Evolutionary conservation across 2,329 filamentous ascomycete genomes (phyloP), one percentile per base, ranked within the genome.

Genomic region (Epichloe typhina): DNA sequence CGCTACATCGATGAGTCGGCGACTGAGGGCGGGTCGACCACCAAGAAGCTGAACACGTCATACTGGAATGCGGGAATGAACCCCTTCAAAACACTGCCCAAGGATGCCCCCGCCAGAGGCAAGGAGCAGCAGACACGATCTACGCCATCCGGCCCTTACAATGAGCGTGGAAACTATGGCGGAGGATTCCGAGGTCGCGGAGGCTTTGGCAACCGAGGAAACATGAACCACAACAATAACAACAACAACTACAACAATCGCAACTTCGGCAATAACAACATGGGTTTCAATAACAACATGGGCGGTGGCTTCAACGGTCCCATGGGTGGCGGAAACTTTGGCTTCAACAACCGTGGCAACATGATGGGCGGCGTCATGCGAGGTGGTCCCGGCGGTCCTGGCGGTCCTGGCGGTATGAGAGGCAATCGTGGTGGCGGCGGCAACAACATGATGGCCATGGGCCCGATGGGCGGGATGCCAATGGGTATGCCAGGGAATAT

Each of bases 81-180:
- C 64, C 89, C 90, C 0, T 97, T 95, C 77, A 84, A 86, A 57
- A 96, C 89, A 0, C 71, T 94, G 4, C 90, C 89, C 17, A 95
- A 95, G 70, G 90, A 95, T 64, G 84, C 85, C 0, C 88, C 87
- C 0, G 57, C 66, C 3, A 23, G 48, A 36, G 83, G 76, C 38
- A 83, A 88, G 62, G 79, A 83, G 42, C 71, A 83, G 41, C 71
- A 73, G 42, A 73, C 79, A 53, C 80, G 80, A 49, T 74, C 80
- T 33, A 65, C 72, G 51, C 65, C 70, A 35, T 63, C 74, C 46
- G 69, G 73, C 44, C 66, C 67, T 50, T 79, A 75, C 64, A 75
- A 75, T 48, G 71, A 58, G 51, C 61, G 71, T 54, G 60, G 64
- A 58, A 67, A 61, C 65, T 72, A 66, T 52, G 71, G 72, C 35